Percentiles rank a stretch among this genome's conserved stretches.
phyloP scores from a whole-genome alignment of 2,329 filamentous ascomycete species.

The Nothophaeocryptopus gaeumannii region DNA sequence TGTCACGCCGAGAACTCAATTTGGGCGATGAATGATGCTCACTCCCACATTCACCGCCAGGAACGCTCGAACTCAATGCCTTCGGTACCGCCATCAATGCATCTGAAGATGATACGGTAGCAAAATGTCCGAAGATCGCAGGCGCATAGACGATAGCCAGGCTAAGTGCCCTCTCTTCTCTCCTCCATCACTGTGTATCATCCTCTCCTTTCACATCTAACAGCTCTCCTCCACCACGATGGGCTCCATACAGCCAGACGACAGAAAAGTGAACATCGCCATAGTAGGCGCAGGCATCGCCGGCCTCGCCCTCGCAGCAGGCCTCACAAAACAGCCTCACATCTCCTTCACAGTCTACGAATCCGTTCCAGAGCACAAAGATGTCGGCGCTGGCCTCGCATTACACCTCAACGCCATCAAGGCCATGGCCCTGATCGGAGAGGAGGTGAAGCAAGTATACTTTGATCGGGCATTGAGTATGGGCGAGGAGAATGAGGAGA shows the following conservation, averaged over 20 bases:
- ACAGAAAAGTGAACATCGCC: constrained; percentile 39
- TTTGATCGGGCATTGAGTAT: constrained; percentile 48
- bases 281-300: constrained; percentile 53
- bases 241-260: constrained; percentile 3
- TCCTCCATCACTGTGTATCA: neutral
- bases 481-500: constrained; percentile 39
- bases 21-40: neutral
- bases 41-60: constrained; percentile 2
- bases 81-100: neutral
- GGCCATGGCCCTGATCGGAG: constrained; percentile 42
- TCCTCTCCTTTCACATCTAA: neutral
- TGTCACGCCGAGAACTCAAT: neutral
- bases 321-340: constrained; percentile 41
- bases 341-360: constrained; percentile 53
- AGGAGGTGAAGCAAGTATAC: constrained; percentile 45
- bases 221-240: constrained; percentile 1
- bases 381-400: constrained; percentile 51
- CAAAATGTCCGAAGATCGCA: too few relatives aligned
- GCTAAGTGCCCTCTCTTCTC: too few relatives aligned
- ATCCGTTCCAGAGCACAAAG: constrained; percentile 45
- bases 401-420: constrained; percentile 55
- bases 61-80: constrained; percentile 2
- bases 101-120: neutral
- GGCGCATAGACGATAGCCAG: too few relatives aligned
- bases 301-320: constrained; percentile 50